Evolutionary conservation across 768 basidiomycete genomes (phyloP), one percentile per base, ranked within the genome.

Genomic region (Psilocybe cyanescens): DNA sequence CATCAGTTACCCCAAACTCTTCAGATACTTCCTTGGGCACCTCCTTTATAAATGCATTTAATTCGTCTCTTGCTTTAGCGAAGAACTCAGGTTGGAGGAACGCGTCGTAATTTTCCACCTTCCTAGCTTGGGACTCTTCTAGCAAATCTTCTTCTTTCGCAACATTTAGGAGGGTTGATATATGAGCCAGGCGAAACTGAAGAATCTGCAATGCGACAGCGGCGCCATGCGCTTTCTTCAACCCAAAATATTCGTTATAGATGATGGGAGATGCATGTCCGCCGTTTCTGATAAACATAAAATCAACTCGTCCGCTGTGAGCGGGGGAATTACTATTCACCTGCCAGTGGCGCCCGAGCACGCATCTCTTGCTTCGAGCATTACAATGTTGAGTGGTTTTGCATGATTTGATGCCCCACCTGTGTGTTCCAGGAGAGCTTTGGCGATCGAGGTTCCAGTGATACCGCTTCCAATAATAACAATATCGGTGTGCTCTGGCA

Each of bases 391-490:
- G 71, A 63, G 54, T 50, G 8, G 67, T 61, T 30, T 58, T 60
- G 11, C 60, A 48, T 37, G 55, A 52, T 56, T 72, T 67, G 30
- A 59, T 56, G 4, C 70, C 33, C 7, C 33, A 24, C 66, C n/a
- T 68, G 69, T 47, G 16, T 71, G 70, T 44, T 79, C 75, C 14
- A 92, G 75, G 24, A 89, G 61, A 8, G 81, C 80, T 62, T 85
- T 81, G 4, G 83, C 86, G 48, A 90, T 71, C 1, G 86, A 79
- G 0, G 88, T 79, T 3, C 90, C 90, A 0, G 91, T 87, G 60
- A 93, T 89, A 0, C 91, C 91, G n/a, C 87, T 88, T 2, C 91
- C 91, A 57, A 93, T 82, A 54, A 93, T 78, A 28, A 91, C 85
- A 2, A 92, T 73, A 64, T 93, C 92, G 4, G 83, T 88, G 53